Base-by-base conservation (phyloP, 345 rosid genomes). In the Draba incana region DNA sequence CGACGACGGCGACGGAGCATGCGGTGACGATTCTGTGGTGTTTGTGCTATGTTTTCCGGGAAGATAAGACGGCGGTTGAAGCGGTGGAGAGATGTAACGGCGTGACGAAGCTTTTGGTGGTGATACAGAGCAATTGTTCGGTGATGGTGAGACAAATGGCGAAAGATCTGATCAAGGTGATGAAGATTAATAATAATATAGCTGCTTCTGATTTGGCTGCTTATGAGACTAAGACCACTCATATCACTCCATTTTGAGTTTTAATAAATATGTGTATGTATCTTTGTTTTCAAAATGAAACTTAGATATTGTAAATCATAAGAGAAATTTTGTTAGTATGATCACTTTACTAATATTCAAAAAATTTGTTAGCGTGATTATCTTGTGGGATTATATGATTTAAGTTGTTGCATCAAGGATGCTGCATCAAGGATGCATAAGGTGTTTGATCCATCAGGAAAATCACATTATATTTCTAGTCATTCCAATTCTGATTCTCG, bases 221-320 rank as follows among this genome's bases (percentile, higher is more conserved):
- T 69, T 93, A 93, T 58, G 84, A 88, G n/a, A 93, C 98, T 12
- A 87, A 88, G 60, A 87, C 97, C 30, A 93, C 94, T 57, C 98
- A 90, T 76, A 88, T 93, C 47, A 88, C 80, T 81, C 98, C 98
- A 39, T 88, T 86, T 70, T 93, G 92, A 92, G 66, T 48, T n/a
- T 46, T 23, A 68, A 5, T 8, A 15, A 4, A 2, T 31, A 10
- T 31, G 6, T 31, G 7, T 5, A 33, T 33, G 8, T 6, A 28
- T 28, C 31, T 33, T 33, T 33, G 37, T 33, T 33, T 33, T 6
- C 37, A 33, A 31, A 31, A 31, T 6, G 35, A 31, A 31, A 31
- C 35, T 4, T 0, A 31, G 8, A 31, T 38, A 3, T n/a, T 83
- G 85, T 85, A 79, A 75, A 83, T 79, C 70, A 44, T 25, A 75